A percentile compares a stretch with the other conserved stretches of the same genome.
Evolutionary conservation across 2,329 filamentous ascomycete genomes (phyloP).

Genomic region (Arthrocladium fulminans): DNA sequence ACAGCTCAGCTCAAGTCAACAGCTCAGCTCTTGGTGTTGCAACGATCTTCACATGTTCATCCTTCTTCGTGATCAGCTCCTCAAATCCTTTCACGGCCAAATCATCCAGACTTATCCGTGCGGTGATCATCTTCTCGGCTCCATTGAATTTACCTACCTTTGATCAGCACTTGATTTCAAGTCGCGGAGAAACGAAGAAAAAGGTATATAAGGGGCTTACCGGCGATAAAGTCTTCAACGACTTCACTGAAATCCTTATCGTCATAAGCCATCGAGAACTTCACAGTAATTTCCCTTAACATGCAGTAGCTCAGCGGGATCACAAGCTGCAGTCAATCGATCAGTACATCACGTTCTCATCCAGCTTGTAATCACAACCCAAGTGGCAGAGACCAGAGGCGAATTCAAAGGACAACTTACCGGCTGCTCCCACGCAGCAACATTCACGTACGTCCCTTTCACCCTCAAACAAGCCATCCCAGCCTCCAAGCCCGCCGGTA

Average conservation of each 20-base stretch:
- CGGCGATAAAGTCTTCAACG: constrained; percentile 26
- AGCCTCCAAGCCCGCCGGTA: constrained; percentile 40
- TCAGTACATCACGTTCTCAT: background rate
- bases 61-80: constrained; percentile 26
- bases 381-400: background rate
- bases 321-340: constrained; percentile 15
- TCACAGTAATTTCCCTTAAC: constrained; percentile 26
- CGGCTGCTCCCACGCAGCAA: constrained; percentile 47
- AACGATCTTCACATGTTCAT: constrained; percentile 31
- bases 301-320: constrained; percentile 25
- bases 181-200: background rate
- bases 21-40: constrained; percentile 19
- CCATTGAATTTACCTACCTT: constrained; percentile 26
- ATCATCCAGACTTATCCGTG: constrained; percentile 28
- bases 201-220: constrained; percentile 16
- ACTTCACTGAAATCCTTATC: constrained; percentile 28
- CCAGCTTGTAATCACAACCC: background rate
- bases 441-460: constrained; percentile 45
- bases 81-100: constrained; percentile 27
- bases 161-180: background rate
- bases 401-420: constrained; percentile 25
- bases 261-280: constrained; percentile 26
- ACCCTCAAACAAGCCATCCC: constrained; percentile 41
- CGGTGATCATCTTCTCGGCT: constrained; percentile 27
- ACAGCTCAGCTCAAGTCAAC: constrained; percentile 3